phyloP scores from a whole-genome alignment of 139 green algal genomes.

The Chlorella sorokiniana region DNA sequence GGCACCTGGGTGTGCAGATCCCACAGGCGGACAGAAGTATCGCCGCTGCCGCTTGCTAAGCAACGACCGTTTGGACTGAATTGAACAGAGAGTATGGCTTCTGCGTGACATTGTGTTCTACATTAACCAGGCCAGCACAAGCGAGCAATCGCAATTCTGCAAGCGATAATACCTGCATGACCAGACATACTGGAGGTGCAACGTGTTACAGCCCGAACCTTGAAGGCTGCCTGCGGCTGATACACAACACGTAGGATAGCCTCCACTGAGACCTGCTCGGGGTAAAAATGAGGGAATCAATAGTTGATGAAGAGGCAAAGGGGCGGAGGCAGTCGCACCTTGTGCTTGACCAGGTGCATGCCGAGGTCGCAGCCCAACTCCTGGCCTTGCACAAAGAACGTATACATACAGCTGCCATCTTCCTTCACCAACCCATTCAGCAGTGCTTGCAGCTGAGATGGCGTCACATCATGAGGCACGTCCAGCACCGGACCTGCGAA shows the following conservation, averaged over 20 bases:
- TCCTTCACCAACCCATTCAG: conserved; percentile 87
- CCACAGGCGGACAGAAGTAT: conserved; percentile 95
- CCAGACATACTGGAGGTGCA: conserved; percentile 92
- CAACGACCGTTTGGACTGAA: conserved; percentile 91
- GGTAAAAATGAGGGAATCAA: not conserved
- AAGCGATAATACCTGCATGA: conserved; percentile 63
- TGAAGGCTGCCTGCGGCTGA: conserved; percentile 94
- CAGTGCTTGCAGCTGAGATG: conserved; percentile 85
- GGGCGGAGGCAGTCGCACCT: conserved; percentile 16
- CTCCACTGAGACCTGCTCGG: conserved; percentile 81
- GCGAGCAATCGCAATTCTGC: not conserved
- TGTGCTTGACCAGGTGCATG: conserved; percentile 69
- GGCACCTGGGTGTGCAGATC: conserved; percentile 86
- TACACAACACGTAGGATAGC: conserved; percentile 86
- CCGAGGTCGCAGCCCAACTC: conserved; percentile 80
- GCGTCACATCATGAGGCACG: conserved; percentile 80
- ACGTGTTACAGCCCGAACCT: conserved; percentile 88
- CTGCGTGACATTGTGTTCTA: conserved; percentile 23
- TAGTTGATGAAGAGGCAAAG: not conserved
- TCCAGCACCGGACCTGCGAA: conserved; percentile 89
- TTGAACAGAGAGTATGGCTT: conserved; percentile 88
- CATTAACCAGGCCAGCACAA: not conserved
- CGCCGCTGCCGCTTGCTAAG: conserved; percentile 88
- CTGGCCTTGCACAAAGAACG: conserved; percentile 87
- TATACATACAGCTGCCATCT: conserved; percentile 91